Evolutionary conservation across 2,329 filamentous ascomycete genomes (phyloP).

Genomic region (Trichothecium sympodiale): DNA sequence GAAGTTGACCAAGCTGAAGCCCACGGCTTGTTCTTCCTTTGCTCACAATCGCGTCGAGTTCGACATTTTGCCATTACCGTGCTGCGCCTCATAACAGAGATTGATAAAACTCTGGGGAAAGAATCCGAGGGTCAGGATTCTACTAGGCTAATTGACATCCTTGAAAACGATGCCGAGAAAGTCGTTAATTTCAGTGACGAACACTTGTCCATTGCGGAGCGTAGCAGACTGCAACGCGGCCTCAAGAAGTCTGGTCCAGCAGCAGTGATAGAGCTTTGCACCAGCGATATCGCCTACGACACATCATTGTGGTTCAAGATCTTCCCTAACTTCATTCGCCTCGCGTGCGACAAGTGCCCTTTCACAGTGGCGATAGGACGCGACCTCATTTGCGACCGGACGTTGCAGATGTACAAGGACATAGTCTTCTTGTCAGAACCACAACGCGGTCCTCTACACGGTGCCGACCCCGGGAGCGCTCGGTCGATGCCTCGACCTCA

Average conservation of each 20-base stretch:
- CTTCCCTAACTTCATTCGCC: conserved; percentile 86
- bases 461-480: conserved; percentile 45
- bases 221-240: conserved; percentile 82
- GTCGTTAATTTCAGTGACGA: conserved; percentile 92
- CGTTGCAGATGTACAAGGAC: conserved; percentile 83
- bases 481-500: conserved; percentile 42
- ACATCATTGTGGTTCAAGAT: conserved; percentile 95
- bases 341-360: conserved; percentile 82
- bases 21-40: conserved; percentile 92
- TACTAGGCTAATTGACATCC: conserved; percentile 72
- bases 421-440: conserved; percentile 72
- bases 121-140: conserved; percentile 50
- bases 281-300: conserved; percentile 90
- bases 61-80: conserved; percentile 87
- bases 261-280: conserved; percentile 85
- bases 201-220: conserved; percentile 79
- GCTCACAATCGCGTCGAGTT: conserved; percentile 85
- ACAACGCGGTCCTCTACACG: conserved; percentile 52
- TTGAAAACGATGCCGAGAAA: conserved; percentile 78
- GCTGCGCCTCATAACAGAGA: conserved; percentile 82
- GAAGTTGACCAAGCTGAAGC: conserved; percentile 96
- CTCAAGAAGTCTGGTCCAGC: conserved; percentile 74
- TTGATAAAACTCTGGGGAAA: conserved; percentile 79
- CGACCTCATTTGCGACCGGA: conserved; percentile 83
- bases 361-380: conserved; percentile 84